A percentile compares a stretch with the other conserved stretches of the same genome.
Evolutionary conservation across 2,329 filamentous ascomycete species (phyloP).

Genomic region (Hypoxylon sp.): DNA sequence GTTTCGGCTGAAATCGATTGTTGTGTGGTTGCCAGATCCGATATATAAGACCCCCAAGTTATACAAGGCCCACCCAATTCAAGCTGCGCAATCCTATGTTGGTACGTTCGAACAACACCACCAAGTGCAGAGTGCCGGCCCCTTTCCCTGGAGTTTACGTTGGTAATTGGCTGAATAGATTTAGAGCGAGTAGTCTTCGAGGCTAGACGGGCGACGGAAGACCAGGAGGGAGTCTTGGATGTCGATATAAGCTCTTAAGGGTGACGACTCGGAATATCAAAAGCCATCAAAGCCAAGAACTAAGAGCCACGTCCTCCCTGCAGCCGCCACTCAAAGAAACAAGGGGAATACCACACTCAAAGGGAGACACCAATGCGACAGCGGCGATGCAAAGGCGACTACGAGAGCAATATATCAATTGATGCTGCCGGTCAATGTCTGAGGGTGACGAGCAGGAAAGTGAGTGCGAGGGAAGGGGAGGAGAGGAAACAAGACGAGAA

Average conservation of each 20-base stretch:
- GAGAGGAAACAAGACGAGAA: conserved; percentile 32
- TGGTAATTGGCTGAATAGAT: conserved; percentile 6
- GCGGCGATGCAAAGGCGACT: conserved; percentile 10
- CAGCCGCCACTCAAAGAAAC: conserved; percentile 9
- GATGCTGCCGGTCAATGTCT: conserved; percentile 12
- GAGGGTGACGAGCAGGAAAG: conserved; percentile 10
- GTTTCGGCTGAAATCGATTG: conserved; percentile 3
- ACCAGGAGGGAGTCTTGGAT: neutral
- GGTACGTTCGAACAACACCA: conserved; percentile 8
- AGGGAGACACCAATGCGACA: conserved; percentile 14
- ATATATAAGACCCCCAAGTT: conserved; percentile 20
- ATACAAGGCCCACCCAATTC: conserved; percentile 10
- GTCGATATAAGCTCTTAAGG: conserved; percentile 8
- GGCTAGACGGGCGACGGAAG: neutral
- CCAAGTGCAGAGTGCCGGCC: conserved; percentile 30
- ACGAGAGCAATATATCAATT: conserved; percentile 22
- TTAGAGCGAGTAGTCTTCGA: conserved; percentile 9
- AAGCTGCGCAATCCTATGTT: conserved; percentile 26
- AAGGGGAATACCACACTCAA: conserved; percentile 3
- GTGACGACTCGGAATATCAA: conserved; percentile 17
- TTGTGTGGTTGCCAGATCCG: conserved; percentile 8
- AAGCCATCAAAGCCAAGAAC: conserved; percentile 20
- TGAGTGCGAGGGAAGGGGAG: conserved; percentile 24
- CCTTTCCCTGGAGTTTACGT: conserved; percentile 15
- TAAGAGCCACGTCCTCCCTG: conserved; percentile 13